Evolutionary conservation across 768 basidiomycete genomes (phyloP), one percentile per base, ranked within the genome.

Genomic region (Suillus discolor): DNA sequence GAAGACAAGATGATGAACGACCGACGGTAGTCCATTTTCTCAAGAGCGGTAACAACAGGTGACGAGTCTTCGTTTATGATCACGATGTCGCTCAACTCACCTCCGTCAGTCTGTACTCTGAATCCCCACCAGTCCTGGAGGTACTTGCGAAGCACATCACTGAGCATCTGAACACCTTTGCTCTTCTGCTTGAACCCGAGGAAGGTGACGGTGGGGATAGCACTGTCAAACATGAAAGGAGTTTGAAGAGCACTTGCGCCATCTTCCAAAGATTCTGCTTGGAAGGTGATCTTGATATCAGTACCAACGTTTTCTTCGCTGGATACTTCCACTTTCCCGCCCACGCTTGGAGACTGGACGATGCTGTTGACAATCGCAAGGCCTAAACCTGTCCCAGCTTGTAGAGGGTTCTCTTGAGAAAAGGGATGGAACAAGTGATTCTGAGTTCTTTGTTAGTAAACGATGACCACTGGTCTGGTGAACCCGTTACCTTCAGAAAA

Each of bases 351-450:
- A 3, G 93, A 94, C 18, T 87, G 87, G 44, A 96, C 86, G 68
- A 97, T 97, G 70, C 91, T 94, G 80, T 92, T 94, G 73, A 97
- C 96, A 69, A 98, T 97, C 39, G 96, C 96, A 28, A 97, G 87
- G 12, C 96, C 96, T 9, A 98, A 85, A 6, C 96, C 96, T 2
- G 96, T 97, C 2, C 96, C 96, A 1, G 94, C 89, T 72, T 96
- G 94, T 6, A 97, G 76, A 1, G 96, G 95, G 70, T 97, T 96
- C 77, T 97, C 96, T 80, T 98, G 96, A 1, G 95, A 95, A 79
- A 98, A 98, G 0, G 96, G 96, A 70, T 97, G 96, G 80, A 97
- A 98, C 6, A 98, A 82, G 79, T 96, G 93, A 71, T 97, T 95
- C 91, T 92, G 69, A 39, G 12, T 42, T 13, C 54, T 12, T 42